These are phyloP conservation scores for Thermothielavioides terrestris DNA, from an alignment of 495 filamentous ascomycete species.

Conservation along the genomic window DNA sequence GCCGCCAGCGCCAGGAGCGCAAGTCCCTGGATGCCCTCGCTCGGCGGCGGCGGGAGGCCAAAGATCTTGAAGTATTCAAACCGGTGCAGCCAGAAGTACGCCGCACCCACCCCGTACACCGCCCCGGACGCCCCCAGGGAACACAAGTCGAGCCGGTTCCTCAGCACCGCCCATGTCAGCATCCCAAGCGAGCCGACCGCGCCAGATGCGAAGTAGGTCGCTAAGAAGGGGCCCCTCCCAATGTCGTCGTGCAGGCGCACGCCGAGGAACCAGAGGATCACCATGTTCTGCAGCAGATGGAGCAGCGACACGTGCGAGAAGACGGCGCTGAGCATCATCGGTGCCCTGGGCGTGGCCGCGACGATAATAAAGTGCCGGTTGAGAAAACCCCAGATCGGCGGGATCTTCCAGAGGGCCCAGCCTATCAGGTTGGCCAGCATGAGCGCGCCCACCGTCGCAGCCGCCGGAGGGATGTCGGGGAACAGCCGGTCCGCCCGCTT, in stretches of 20 bases:
- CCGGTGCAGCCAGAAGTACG: slow-evolving; percentile 59
- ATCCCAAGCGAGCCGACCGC: slow-evolving; percentile 56
- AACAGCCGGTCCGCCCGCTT: slow-evolving; percentile 50
- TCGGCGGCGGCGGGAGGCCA: slow-evolving; percentile 42
- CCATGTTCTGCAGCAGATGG: slow-evolving; percentile 69
- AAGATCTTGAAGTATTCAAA: slow-evolving; percentile 43
- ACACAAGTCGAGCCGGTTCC: slow-evolving; percentile 24
- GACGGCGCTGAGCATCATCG: slow-evolving; percentile 56
- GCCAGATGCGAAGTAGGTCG: slow-evolving; percentile 63
- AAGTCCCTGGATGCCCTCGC: slow-evolving; percentile 43
- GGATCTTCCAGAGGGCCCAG: slow-evolving; percentile 57
- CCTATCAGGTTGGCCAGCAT: slow-evolving; percentile 56
- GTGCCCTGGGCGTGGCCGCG: slow-evolving; percentile 56
- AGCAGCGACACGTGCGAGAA: slow-evolving; percentile 65
- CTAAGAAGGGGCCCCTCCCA: slow-evolving; percentile 75
- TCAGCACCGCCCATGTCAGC: slow-evolving; percentile 50
- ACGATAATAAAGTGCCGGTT: slow-evolving; percentile 72
- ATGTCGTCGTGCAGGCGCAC: slow-evolving; percentile 69
- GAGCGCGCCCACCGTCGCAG: slow-evolving; percentile 63
- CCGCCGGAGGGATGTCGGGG: slow-evolving; percentile 66
- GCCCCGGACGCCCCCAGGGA: slow-evolving; percentile 68
- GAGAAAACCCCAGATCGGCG: slow-evolving; percentile 60
- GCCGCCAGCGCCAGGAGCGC: slow-evolving; percentile 40
- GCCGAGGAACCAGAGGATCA: slow-evolving; percentile 44
- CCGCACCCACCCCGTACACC: slow-evolving; percentile 56